These are phyloP conservation scores for Ascoidea tarda DNA, from an alignment of 805 yeast species.

Conservation along the genomic window DNA sequence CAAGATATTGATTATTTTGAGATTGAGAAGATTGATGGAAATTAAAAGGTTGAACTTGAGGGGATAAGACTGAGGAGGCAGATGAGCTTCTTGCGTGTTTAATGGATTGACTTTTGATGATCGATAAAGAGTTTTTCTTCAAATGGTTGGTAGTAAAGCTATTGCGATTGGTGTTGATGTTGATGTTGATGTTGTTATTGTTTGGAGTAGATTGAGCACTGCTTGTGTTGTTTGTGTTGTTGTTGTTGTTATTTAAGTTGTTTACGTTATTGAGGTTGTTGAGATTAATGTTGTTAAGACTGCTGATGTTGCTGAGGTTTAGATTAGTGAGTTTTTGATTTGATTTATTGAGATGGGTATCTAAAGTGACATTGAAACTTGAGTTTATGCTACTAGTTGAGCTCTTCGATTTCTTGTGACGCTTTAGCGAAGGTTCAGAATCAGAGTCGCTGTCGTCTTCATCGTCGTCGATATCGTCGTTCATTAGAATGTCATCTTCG, in stretches of 20 bases:
- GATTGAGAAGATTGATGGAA: constrained; percentile 3
- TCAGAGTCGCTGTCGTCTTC: constrained; percentile 7
- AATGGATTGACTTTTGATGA: neutral
- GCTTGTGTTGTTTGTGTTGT: neutral
- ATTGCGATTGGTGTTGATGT: constrained; percentile 8
- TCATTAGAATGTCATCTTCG: neutral
- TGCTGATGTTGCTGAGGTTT: constrained; percentile 2
- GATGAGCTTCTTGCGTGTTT: constrained; percentile 6
- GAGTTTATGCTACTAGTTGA: constrained; percentile 9
- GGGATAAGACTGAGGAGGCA: constrained; percentile 1
- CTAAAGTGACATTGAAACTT: constrained; percentile 7
- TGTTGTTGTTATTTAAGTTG: constrained; percentile 2
- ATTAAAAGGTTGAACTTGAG: neutral
- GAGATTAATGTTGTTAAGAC: neutral
- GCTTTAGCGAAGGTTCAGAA: constrained; percentile 8
- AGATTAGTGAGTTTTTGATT: constrained; percentile 1
- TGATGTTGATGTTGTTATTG: constrained; percentile 2
- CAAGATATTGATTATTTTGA: neutral
- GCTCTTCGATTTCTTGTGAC: constrained; percentile 11
- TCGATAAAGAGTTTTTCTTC: neutral
- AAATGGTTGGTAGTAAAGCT: constrained; percentile 4
- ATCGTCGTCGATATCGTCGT: neutral
- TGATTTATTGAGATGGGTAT: constrained; percentile 1
- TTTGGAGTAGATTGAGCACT: neutral
- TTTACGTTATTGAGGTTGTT: neutral